Conservation (phyloP, 1,139 yeast species). For the Diutina pseudorugosa region DNA sequence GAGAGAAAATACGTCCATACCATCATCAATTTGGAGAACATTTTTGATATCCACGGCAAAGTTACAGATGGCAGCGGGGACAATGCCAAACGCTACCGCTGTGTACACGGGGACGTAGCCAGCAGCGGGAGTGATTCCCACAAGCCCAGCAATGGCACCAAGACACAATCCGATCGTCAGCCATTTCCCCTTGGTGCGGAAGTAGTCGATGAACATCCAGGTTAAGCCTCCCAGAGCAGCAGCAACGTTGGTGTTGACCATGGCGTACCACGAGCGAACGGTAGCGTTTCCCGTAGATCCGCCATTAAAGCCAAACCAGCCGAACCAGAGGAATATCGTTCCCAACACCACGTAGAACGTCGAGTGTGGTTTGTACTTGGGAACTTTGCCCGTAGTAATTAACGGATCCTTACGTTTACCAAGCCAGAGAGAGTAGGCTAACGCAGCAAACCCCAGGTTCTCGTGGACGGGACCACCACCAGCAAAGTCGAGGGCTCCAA, state of each 20-base stretch:
- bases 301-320: slow-evolving; percentile 98
- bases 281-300: slow-evolving; percentile 91
- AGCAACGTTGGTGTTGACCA: slow-evolving; percentile 84
- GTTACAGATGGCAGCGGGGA: slow-evolving; percentile 73
- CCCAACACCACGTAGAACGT: slow-evolving; percentile 88
- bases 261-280: slow-evolving; percentile 88
- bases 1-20: slow-evolving; percentile 86
- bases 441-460: slow-evolving; percentile 87
- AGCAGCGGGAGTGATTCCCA: slow-evolving; percentile 95
- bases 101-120: slow-evolving; percentile 91
- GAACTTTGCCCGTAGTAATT: slow-evolving; percentile 48
- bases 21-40: slow-evolving; percentile 74
- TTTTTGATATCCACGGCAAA: slow-evolving; percentile 73
- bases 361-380: slow-evolving; percentile 85
- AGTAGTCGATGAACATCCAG: slow-evolving; percentile 87
- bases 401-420: slow-evolving; percentile 88
- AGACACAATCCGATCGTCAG: slow-evolving; percentile 89
- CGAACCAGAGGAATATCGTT: slow-evolving; percentile 90
- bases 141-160: slow-evolving; percentile 90
- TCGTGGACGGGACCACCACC: slow-evolving; percentile 99
- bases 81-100: slow-evolving; percentile 70
- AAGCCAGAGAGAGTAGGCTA: slow-evolving; percentile 79
- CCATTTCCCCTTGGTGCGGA: slow-evolving; percentile 86
- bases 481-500: slow-evolving; percentile 89
- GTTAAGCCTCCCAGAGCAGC: slow-evolving; percentile 87